Percentiles rank a stretch among this genome's conserved stretches.
These are phyloP conservation scores for Ophiostoma perfectum DNA, from an alignment of 2,329 filamentous ascomycete species.

Conservation along the genomic window DNA sequence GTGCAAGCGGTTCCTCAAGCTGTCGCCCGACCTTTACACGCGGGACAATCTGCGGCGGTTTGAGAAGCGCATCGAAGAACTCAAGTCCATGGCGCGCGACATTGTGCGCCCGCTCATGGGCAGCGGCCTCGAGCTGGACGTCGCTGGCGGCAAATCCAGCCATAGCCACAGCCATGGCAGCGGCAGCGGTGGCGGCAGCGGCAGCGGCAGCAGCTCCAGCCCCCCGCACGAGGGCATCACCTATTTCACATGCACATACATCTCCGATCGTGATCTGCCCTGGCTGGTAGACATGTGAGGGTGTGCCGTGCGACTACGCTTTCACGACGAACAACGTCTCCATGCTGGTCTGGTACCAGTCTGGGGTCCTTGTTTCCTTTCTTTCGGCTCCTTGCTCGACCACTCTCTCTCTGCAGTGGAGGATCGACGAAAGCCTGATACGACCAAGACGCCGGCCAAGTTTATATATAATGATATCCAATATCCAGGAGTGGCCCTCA, in stretches of 20 bases:
- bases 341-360: neutral
- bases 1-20: constrained; percentile 82
- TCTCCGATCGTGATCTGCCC: constrained; percentile 47
- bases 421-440: neutral
- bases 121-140: constrained; percentile 75
- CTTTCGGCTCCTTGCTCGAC: no score
- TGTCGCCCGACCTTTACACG: constrained; percentile 74
- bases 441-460: neutral
- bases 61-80: constrained; percentile 80
- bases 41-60: constrained; percentile 81
- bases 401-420: no score
- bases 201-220: neutral
- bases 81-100: constrained; percentile 78
- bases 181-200: constrained; percentile 33
- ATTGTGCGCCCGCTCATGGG: constrained; percentile 80
- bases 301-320: neutral
- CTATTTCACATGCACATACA: constrained; percentile 48
- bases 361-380: neutral
- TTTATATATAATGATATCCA: neutral
- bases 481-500: neutral
- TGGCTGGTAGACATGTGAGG: constrained; percentile 39
- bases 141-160: constrained; percentile 37
- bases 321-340: neutral
- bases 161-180: constrained; percentile 32
- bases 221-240: constrained; percentile 39